phyloP scores from a whole-genome alignment of 768 basidiomycete genomes.

The Piloderma croceum region DNA sequence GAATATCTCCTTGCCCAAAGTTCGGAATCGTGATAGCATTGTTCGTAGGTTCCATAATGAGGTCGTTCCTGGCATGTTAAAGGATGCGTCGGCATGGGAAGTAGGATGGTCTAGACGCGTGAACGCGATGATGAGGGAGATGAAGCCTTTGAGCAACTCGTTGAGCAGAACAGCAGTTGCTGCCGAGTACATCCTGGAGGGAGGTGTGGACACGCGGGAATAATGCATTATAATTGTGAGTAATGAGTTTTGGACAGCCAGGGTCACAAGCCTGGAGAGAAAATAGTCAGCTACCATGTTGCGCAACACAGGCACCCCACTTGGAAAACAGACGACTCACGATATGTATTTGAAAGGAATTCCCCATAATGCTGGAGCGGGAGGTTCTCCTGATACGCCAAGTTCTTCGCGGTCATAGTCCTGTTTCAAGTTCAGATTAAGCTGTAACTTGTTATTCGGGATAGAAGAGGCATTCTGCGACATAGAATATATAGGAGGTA shows the following conservation, averaged over 20 bases:
- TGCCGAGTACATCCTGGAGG: constrained; percentile 81
- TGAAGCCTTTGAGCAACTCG: constrained; percentile 87
- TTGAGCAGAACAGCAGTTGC: constrained; percentile 91
- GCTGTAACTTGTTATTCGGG: constrained; percentile 20
- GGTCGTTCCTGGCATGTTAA: constrained; percentile 23
- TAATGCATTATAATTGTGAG: constrained; percentile 96
- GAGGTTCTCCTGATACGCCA: constrained; percentile 32
- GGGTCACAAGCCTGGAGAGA: constrained; percentile 57
- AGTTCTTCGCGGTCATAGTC: constrained; percentile 43
- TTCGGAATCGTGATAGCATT: constrained; percentile 44
- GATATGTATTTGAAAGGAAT: constrained; percentile 77
- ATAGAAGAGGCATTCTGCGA: constrained; percentile 10
- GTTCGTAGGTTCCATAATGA: constrained; percentile 31
- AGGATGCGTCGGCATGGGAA: constrained; percentile 14
- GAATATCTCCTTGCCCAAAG: constrained; percentile 66
- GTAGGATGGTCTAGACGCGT: constrained; percentile 41
- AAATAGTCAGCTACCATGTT: constrained; percentile 1
- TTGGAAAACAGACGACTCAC: constrained; percentile 37
- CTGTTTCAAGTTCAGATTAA: constrained; percentile 26
- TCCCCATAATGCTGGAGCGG: constrained; percentile 56
- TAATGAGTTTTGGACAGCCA: constrained; percentile 88
- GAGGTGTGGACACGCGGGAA: constrained; percentile 77
- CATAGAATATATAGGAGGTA: neutral
- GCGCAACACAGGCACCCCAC: constrained; percentile 6
- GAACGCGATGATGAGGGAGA: constrained; percentile 85